phyloP scores from a whole-genome alignment of 768 basidiomycete species.

The Termitomyces sp. region DNA sequence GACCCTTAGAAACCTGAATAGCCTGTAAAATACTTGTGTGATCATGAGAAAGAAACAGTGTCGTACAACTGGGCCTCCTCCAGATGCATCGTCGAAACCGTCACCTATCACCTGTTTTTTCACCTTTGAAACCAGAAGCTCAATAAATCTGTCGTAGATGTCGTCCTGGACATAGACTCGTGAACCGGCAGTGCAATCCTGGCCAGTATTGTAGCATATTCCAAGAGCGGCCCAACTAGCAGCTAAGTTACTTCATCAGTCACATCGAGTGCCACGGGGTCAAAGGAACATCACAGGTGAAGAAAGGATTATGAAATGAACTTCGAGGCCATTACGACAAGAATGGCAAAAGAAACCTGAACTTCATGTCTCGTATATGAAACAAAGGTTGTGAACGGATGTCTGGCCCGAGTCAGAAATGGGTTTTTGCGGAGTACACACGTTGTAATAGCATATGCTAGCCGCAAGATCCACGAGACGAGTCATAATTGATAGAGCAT shows the following conservation, averaged over 20 bases:
- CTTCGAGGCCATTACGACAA: neutral
- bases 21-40: neutral
- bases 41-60: neutral
- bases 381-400: neutral
- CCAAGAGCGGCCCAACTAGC: slow-evolving; percentile 86
- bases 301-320: neutral
- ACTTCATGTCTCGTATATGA: neutral
- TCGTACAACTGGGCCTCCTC: slow-evolving; percentile 82
- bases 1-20: slow-evolving; percentile 69
- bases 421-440: neutral
- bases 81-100: slow-evolving; percentile 70
- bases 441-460: neutral
- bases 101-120: slow-evolving; percentile 73
- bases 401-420: neutral
- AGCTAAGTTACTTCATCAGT: slow-evolving; percentile 34
- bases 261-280: neutral
- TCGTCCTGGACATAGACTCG: slow-evolving; percentile 85
- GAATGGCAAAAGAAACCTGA: neutral
- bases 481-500: neutral
- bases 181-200: slow-evolving; percentile 92
- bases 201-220: slow-evolving; percentile 86
- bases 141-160: slow-evolving; percentile 82
- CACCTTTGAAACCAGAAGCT: slow-evolving; percentile 59
- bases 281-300: neutral
- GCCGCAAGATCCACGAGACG: neutral